A percentile compares a stretch with the other conserved stretches of the same genome.
These are phyloP conservation scores for Vitis rupestris DNA, from an alignment of 164 flowering plant species.

Conservation along the genomic window DNA sequence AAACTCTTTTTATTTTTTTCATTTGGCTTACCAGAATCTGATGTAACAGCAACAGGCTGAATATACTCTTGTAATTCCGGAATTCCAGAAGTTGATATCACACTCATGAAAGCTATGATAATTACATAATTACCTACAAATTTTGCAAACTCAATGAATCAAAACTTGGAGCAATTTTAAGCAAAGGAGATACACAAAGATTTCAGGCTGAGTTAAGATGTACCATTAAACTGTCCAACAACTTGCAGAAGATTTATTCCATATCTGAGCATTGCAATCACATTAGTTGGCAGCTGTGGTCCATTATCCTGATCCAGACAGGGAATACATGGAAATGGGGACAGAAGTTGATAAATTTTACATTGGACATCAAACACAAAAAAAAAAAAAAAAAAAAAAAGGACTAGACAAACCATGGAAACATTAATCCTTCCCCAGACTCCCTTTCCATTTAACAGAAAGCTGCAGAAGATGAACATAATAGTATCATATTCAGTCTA, in stretches of 20 bases:
- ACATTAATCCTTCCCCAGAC: slow-evolving; percentile 7
- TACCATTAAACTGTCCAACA: slow-evolving; percentile 19
- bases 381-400: not conserved
- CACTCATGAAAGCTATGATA: slow-evolving; percentile 4
- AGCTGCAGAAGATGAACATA: slow-evolving; percentile 12
- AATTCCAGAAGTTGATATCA: not conserved
- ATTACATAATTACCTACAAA: slow-evolving; percentile 5
- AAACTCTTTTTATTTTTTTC: not conserved
- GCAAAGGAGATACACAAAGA: not conserved
- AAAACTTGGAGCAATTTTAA: not conserved
- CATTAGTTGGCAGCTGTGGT: slow-evolving; percentile 19
- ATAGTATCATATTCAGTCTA: not conserved
- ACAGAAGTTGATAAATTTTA: not conserved
- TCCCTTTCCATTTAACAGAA: slow-evolving; percentile 15
- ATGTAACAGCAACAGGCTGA: slow-evolving; percentile 7
- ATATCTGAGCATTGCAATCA: slow-evolving; percentile 13
- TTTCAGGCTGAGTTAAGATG: slow-evolving; percentile 8
- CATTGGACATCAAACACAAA: not conserved
- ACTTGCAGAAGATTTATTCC: slow-evolving; percentile 17
- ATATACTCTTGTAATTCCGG: slow-evolving; percentile 4
- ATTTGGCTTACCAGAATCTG: not conserved
- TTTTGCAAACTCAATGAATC: not conserved
- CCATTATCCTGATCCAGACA: slow-evolving; percentile 12
- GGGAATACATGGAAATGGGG: not conserved
- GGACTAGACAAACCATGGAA: slow-evolving; percentile 13